These are phyloP conservation scores for Trypanosoma congolense DNA, from an alignment of 208 protist species.

Conservation along the genomic window DNA sequence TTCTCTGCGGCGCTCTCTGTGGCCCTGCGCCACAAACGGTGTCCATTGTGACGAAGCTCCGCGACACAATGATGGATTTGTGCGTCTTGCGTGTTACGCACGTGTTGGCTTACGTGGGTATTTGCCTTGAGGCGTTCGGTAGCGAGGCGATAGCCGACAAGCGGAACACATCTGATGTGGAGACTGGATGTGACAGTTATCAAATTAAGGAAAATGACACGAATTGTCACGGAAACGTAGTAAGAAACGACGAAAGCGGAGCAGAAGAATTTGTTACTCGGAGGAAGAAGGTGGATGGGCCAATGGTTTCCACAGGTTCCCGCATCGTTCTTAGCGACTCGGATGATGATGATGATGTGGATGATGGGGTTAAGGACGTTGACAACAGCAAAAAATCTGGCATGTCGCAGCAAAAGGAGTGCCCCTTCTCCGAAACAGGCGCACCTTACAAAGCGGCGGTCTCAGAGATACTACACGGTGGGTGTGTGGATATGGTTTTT, in stretches of 20 bases:
- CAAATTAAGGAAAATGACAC: neutral
- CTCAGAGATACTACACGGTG: constrained; percentile 27
- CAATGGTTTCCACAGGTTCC: constrained; percentile 65
- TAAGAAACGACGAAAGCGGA: constrained; percentile 19
- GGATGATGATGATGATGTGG: constrained; percentile 40
- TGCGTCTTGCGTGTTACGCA: constrained; percentile 60
- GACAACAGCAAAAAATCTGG: no score
- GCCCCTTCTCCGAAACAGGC: no score
- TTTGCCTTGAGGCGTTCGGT: constrained; percentile 59
- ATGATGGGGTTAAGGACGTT: constrained; percentile 2
- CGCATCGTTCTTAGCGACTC: constrained; percentile 57
- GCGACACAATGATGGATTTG: constrained; percentile 71
- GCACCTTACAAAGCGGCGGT: neutral
- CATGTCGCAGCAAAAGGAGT: no score
- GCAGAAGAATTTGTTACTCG: constrained; percentile 41
- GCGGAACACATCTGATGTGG: neutral
- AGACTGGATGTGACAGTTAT: neutral
- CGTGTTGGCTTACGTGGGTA: constrained; percentile 69
- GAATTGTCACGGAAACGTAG: neutral
- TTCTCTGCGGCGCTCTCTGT: constrained; percentile 76
- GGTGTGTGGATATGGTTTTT: constrained; percentile 83
- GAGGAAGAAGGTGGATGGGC: constrained; percentile 68
- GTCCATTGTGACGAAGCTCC: constrained; percentile 73
- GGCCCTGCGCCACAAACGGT: constrained; percentile 63
- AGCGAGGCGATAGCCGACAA: neutral